Evolutionary conservation across 331 rosid genomes (phyloP).

Genomic region (Pyrus hybrid): DNA sequence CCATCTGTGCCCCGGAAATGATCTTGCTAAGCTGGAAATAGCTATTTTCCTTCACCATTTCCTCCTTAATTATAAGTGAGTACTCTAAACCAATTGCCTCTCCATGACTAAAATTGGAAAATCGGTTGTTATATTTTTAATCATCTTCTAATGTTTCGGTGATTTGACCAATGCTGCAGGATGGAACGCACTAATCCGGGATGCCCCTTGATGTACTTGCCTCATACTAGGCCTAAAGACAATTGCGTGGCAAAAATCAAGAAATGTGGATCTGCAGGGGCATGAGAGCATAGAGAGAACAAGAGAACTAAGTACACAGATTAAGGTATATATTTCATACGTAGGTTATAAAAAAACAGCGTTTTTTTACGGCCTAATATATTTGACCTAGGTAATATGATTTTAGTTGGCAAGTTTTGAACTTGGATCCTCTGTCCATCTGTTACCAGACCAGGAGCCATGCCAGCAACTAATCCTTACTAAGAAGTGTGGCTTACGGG

Average conservation of each 20-base stretch:
- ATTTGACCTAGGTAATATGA: background rate
- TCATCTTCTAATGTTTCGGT: background rate
- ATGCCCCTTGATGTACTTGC: slow-evolving; percentile 49
- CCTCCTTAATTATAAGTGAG: slow-evolving; percentile 56
- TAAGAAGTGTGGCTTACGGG: background rate
- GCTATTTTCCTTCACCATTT: slow-evolving; percentile 72
- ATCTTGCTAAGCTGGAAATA: slow-evolving; percentile 85
- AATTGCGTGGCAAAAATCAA: slow-evolving; percentile 62
- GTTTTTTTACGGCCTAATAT: background rate
- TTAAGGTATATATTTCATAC: background rate
- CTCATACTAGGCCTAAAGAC: slow-evolving; percentile 69
- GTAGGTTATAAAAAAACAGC: background rate
- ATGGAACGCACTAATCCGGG: slow-evolving; percentile 46
- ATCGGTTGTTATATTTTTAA: background rate
- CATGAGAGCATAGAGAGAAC: background rate
- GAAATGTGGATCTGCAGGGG: slow-evolving; percentile 9
- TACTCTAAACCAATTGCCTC: background rate
- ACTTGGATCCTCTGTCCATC: background rate
- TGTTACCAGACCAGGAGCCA: background rate
- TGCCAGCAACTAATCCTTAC: background rate
- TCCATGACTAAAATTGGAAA: background rate
- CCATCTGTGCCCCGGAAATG: slow-evolving; percentile 83
- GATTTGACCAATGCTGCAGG: slow-evolving; percentile 25
- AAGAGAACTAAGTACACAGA: background rate
- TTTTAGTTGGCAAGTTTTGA: background rate